A percentile compares a stretch with the other conserved stretches of the same genome.
Conservation (phyloP, 2,329 filamentous ascomycete species). For the Periconia sp. region DNA sequence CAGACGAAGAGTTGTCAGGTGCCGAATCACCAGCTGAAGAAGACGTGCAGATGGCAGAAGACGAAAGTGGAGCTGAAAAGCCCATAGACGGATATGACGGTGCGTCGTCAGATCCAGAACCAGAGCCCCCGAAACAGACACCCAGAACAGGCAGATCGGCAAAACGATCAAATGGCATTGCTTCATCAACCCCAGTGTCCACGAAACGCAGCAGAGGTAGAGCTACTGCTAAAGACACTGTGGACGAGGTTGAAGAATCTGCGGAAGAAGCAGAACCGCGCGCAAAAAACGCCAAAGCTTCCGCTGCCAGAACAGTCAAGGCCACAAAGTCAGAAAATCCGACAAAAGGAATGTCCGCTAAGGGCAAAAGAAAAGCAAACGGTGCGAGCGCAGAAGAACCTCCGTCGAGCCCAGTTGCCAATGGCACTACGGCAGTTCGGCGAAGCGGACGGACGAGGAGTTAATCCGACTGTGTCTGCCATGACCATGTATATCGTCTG, state of each 20-base stretch:
- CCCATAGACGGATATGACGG: slow-evolving; percentile 11
- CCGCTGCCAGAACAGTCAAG: not conserved
- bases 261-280: not conserved
- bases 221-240: slow-evolving; percentile 1
- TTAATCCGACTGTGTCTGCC: not conserved
- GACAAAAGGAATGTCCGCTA: not conserved
- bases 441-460: slow-evolving; percentile 9
- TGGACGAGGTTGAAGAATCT: not conserved
- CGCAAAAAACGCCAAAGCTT: not conserved
- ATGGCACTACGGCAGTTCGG: slow-evolving; percentile 4
- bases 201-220: slow-evolving; percentile 12
- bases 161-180: slow-evolving; percentile 19
- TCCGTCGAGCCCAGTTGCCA: slow-evolving; percentile 4
- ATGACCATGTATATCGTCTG: not conserved
- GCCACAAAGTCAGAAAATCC: not conserved
- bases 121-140: slow-evolving; percentile 16
- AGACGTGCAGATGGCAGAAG: slow-evolving; percentile 19
- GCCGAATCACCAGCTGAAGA: slow-evolving; percentile 11
- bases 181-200: slow-evolving; percentile 13
- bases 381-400: not conserved
- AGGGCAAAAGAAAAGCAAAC: not conserved
- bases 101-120: slow-evolving; percentile 12
- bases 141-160: slow-evolving; percentile 12
- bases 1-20: slow-evolving; percentile 20
- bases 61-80: slow-evolving; percentile 10